These are phyloP conservation scores for Stagonosporopsis rhizophila DNA, from an alignment of 2,329 filamentous ascomycete species.

Conservation along the genomic window DNA sequence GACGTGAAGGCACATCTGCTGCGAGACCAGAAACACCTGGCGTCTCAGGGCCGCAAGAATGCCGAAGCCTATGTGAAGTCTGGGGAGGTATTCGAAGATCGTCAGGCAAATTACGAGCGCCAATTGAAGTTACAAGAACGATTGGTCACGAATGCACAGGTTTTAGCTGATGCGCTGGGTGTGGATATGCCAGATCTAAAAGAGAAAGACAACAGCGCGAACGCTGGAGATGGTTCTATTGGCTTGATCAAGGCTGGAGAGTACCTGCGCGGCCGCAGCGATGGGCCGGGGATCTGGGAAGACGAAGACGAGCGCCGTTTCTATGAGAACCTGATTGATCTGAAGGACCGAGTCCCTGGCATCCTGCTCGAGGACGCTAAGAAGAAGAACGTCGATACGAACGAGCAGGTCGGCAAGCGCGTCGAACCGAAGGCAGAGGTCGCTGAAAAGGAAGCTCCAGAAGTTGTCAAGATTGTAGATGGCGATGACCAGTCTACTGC, in stretches of 20 bases:
- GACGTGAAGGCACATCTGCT: slow-evolving; percentile 88
- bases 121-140: slow-evolving; percentile 91
- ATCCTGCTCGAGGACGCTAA: slow-evolving; percentile 93
- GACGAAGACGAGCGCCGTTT: slow-evolving; percentile 98
- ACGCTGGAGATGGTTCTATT: slow-evolving; percentile 76
- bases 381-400: slow-evolving; percentile 85
- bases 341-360: slow-evolving; percentile 93
- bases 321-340: slow-evolving; percentile 94
- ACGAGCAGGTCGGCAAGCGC: slow-evolving; percentile 84
- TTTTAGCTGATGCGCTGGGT: slow-evolving; percentile 85
- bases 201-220: slow-evolving; percentile 75
- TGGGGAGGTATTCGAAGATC: slow-evolving; percentile 96
- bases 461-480: slow-evolving; percentile 60
- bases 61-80: slow-evolving; percentile 98
- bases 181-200: slow-evolving; percentile 93
- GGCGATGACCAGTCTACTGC: slow-evolving; percentile 87
- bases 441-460: slow-evolving; percentile 51
- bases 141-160: slow-evolving; percentile 86
- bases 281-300: slow-evolving; percentile 96
- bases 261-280: slow-evolving; percentile 86
- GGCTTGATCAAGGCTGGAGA: slow-evolving; percentile 94
- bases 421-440: slow-evolving; percentile 56
- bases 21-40: slow-evolving; percentile 89
- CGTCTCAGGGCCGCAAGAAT: slow-evolving; percentile 88
- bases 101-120: slow-evolving; percentile 94